phyloP scores from a whole-genome alignment of 179 eudicot genomes.

The Camellia oleifera region DNA sequence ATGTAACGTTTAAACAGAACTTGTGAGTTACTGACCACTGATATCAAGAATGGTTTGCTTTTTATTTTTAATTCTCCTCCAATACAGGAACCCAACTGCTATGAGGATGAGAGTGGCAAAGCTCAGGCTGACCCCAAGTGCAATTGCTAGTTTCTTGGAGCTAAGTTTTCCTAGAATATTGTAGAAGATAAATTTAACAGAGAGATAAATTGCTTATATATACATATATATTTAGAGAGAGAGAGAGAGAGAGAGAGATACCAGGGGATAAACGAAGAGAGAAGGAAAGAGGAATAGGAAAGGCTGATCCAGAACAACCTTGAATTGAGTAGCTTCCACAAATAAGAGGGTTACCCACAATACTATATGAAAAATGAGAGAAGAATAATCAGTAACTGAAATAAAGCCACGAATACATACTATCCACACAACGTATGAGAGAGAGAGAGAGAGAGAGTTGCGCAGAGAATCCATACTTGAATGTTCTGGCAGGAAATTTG shows the following conservation, averaged over 20 bases:
- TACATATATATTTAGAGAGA: not conserved
- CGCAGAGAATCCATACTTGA: constrained; percentile 57
- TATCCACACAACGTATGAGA: not conserved
- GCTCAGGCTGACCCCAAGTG: constrained; percentile 75
- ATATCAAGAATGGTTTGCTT: constrained; percentile 61
- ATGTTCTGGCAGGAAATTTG: constrained; percentile 68
- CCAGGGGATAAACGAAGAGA: constrained; percentile 60
- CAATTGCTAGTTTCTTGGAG: constrained; percentile 69
- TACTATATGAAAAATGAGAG: constrained; percentile 30
- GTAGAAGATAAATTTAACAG: not conserved
- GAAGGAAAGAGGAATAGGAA: constrained; percentile 58
- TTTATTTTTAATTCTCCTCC: constrained; percentile 35
- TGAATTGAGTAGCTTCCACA: constrained; percentile 59
- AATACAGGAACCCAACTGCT: constrained; percentile 43
- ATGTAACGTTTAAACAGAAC: not conserved
- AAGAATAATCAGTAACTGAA: constrained; percentile 15
- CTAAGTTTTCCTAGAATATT: constrained; percentile 45
- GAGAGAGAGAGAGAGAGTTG: not conserved
- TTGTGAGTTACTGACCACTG: constrained; percentile 46
- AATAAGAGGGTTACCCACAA: constrained; percentile 72
- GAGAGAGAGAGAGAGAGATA: constrained; percentile 17
- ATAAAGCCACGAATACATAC: not conserved
- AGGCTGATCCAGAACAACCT: constrained; percentile 65
- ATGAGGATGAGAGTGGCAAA: constrained; percentile 36
- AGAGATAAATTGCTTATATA: not conserved